Evolutionary conservation across 192 early-diverging fungal species (phyloP), one percentile per base, ranked within the genome.

Genomic region (Backusella morwellensis): DNA sequence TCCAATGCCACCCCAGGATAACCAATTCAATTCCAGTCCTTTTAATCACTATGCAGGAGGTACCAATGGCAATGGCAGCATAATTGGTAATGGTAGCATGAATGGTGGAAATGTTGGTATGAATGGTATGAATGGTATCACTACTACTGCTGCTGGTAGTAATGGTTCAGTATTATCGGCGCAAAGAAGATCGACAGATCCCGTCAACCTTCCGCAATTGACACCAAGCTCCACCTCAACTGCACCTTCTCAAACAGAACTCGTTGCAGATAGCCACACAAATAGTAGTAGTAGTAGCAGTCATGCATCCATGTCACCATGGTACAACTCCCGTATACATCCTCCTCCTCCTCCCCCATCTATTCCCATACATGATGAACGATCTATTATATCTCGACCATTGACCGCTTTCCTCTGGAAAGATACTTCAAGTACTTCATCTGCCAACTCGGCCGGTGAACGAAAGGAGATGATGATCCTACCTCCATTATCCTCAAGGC

Each of bases 381-480:
- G 77, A 26, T 70, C 75, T 0, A 77, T 77, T 32, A 34, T 77
- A 29, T 40, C 75, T 26, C 72, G 77, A 1, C 77, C 77, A 36
- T 56, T 78, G 67, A 78, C 77, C 15, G 77, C 77, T 41, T 78
- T 73, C 40, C 63, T 78, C 52, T 78, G 77, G 77, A 47, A 78
- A 4, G 54, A 72, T 50, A 41, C 42, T 35, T 72, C 70, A 26
- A 29, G 26, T 32, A 34, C 8, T 0, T 72, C 70, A 17, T 63
- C 54, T 32, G 42, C 23, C 15, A 73, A 68, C 9, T 59, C 74
- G 17, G 9, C 50, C 32, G 35, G 41, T 29, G 70, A 47, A n/a
- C 68, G 44, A 21, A 66, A 71, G 19, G 75, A 77, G 36, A 40
- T 23, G 23, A 32, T 78, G 35, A 73, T 74, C 17, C 8, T 78